Base-by-base conservation (phyloP, 345 rosid species). In the Aegle marmelos region DNA sequence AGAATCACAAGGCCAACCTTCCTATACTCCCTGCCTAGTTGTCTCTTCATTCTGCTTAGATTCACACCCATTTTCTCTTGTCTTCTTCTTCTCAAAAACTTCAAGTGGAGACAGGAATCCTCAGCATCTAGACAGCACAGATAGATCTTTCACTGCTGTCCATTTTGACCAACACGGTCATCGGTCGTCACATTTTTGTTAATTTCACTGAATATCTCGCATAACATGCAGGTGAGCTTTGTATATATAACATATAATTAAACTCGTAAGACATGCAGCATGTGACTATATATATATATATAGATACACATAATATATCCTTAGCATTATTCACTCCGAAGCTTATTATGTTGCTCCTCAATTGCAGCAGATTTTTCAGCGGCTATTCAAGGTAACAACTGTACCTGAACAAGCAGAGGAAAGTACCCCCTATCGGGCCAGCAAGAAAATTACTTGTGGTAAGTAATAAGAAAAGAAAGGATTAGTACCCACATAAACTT, bases 161-260 rank as follows among this genome's bases (percentile, higher is more conserved):
- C 85, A 75, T 82, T 19, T 93, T 90, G 91, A 89, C 92, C 90
- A 80, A 82, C 66, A 74, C 25, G 34, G 14, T 37, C 63, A 61
- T 41, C 28, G 66, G 17, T 37, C 53, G 56, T 39, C 30, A 70
- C 37, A 16, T 34, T 16, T 45, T 14, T 28, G 53, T 39, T 39
- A 17, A 59, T 33, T 33, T 67, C 41, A 58, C 30, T 68, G 62
- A 41, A 77, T 78, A 79, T 79, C 84, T 45, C 59, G 56, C 76
- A 39, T 79, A 72, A 79, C 87, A 90, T 91, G 97, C 89, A 90
- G 97, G 94, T 86, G 78, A 85, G 87, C 79, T 82, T 81, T 78
- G 61, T 4, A 21, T 33, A n/a, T 17, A 17, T 17, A 53, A 13
- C 4, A 13, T 45, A 3, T 45, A 45, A 45, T 45, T 45, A 45